phyloP scores from a whole-genome alignment of 225 moss, liverwort and hornwort species.

The Sphagnum tenellum region DNA sequence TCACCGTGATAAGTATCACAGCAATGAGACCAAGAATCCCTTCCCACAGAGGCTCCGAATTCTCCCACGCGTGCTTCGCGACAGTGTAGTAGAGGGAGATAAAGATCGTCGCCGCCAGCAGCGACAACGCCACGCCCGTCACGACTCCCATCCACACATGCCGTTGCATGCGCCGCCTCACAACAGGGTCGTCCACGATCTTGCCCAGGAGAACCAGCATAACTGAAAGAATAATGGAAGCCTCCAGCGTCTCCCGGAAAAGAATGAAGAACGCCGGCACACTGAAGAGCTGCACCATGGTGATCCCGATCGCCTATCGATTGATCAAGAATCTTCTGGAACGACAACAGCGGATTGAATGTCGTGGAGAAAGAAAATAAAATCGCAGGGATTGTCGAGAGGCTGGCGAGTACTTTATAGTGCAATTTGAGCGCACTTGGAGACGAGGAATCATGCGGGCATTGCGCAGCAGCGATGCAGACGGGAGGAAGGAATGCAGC shows the following conservation, averaged over 20 bases:
- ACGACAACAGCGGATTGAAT: no score
- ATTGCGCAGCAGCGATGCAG: no score
- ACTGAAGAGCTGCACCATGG: slow-evolving; percentile 66
- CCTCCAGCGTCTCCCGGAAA: slow-evolving; percentile 69
- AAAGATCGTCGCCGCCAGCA: slow-evolving; percentile 31
- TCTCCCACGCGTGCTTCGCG: slow-evolving; percentile 54
- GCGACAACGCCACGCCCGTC: slow-evolving; percentile 21
- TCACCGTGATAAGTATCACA: slow-evolving; percentile 44
- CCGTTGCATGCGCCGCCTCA: slow-evolving; percentile 34
- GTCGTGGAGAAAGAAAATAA: no score
- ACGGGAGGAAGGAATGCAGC: no score
- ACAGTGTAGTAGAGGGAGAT: slow-evolving; percentile 62
- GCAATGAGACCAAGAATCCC: slow-evolving; percentile 49
- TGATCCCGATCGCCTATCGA: not conserved
- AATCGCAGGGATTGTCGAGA: no score
- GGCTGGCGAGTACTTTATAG: no score
- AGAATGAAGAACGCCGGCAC: slow-evolving; percentile 67
- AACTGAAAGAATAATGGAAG: slow-evolving; percentile 50
- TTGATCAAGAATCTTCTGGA: no score
- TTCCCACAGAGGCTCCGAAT: slow-evolving; percentile 56
- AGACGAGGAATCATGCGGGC: no score
- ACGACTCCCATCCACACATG: slow-evolving; percentile 58
- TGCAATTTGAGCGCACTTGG: no score
- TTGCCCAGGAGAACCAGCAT: slow-evolving; percentile 52
- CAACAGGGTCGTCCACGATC: slow-evolving; percentile 16